Conservation (phyloP, 495 filamentous ascomycete species). For the Pseudoneurospora amorphoporcata region DNA sequence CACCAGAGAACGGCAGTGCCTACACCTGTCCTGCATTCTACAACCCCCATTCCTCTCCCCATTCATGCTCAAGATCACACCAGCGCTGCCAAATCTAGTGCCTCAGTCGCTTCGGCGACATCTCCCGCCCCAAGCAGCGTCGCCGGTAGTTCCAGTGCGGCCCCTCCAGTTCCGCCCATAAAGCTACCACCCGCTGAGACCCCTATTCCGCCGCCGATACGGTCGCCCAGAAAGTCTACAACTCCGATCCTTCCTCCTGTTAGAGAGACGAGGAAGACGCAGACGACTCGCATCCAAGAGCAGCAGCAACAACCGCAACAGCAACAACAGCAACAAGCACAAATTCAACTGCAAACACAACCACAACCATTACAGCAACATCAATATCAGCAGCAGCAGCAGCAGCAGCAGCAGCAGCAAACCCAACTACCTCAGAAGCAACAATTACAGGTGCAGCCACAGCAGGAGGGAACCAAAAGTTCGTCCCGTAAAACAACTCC, state of each 20-base stretch:
- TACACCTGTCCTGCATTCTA: conserved; percentile 20
- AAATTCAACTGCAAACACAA: conserved; percentile 11
- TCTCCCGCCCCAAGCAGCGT: conserved; percentile 20
- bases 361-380: conserved; percentile 21
- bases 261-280: conserved; percentile 28
- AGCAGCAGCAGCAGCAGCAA: neutral
- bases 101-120: conserved; percentile 15
- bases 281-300: conserved; percentile 19
- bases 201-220: conserved; percentile 19
- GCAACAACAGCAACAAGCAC: neutral
- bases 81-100: conserved; percentile 18
- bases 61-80: conserved; percentile 19
- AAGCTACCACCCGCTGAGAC: conserved; percentile 22
- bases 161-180: conserved; percentile 7
- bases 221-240: conserved; percentile 38
- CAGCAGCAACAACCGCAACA: conserved; percentile 12
- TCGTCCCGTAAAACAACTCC: neutral
- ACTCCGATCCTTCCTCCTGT: conserved; percentile 43
- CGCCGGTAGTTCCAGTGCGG: conserved; percentile 7
- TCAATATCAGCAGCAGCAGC: conserved; percentile 10
- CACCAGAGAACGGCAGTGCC: conserved; percentile 7
- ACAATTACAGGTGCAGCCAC: conserved; percentile 7
- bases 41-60: conserved; percentile 27
- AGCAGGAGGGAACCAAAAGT: neutral
- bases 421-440: conserved; percentile 4